Evolutionary conservation across 2,329 filamentous ascomycete species (phyloP).

Genomic region (Hypoxylon sp.): DNA sequence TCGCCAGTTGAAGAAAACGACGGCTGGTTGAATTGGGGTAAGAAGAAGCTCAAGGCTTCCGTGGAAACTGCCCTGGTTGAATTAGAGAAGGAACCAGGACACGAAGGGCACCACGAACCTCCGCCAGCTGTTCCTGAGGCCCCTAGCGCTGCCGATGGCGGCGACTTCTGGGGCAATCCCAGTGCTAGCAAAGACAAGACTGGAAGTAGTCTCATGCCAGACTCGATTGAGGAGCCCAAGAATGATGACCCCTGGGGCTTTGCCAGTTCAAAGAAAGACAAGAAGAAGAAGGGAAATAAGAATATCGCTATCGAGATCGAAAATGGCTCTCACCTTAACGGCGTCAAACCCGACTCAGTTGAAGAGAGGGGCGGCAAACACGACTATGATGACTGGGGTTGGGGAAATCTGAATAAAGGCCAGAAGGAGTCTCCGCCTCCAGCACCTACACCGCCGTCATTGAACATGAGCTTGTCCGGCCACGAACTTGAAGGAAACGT

Average conservation of each 20-base stretch:
- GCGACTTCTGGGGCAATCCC: slow-evolving; percentile 47
- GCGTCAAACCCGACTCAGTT: slow-evolving; percentile 63
- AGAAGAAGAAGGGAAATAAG: slow-evolving; percentile 68
- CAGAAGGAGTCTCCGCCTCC: slow-evolving; percentile 65
- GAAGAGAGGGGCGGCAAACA: slow-evolving; percentile 62
- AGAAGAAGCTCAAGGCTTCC: slow-evolving; percentile 54
- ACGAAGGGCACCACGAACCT: slow-evolving; percentile 34
- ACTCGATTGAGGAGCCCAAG: slow-evolving; percentile 61
- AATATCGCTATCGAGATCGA: slow-evolving; percentile 66
- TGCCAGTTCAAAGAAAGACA: slow-evolving; percentile 61
- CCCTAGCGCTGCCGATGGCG: slow-evolving; percentile 39
- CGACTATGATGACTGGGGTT: slow-evolving; percentile 62
- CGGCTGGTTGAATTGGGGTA: slow-evolving; percentile 50
- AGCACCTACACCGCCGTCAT: slow-evolving; percentile 63
- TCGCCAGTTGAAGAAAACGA: slow-evolving; percentile 32
- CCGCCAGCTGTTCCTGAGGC: slow-evolving; percentile 44
- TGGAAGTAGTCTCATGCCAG: slow-evolving; percentile 57
- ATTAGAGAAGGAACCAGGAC: slow-evolving; percentile 44
- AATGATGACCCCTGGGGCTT: slow-evolving; percentile 59
- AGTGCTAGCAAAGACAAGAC: slow-evolving; percentile 47
- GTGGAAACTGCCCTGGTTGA: slow-evolving; percentile 42
- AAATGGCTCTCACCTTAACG: slow-evolving; percentile 63
- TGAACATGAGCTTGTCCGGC: slow-evolving; percentile 58
- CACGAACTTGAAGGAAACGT: slow-evolving; percentile 56
- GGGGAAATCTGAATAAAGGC: slow-evolving; percentile 57